phyloP scores from a whole-genome alignment of 805 yeast species.

The Pichia paraexigua region DNA sequence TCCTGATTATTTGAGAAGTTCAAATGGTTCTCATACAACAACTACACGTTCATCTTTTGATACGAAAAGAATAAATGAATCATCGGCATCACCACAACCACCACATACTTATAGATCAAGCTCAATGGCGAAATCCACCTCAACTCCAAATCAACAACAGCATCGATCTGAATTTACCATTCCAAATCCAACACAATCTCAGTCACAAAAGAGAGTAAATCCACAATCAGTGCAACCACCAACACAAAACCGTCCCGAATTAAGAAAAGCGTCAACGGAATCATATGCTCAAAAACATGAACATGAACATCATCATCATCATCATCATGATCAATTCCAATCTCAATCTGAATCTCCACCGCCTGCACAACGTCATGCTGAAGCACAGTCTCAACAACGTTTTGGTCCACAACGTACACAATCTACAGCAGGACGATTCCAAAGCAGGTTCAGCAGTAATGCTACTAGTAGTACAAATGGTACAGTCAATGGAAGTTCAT shows the following conservation, averaged over 20 bases:
- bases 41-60: background rate
- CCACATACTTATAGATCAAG: background rate
- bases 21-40: background rate
- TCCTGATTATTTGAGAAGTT: constrained; percentile 20
- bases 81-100: background rate
- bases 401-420: background rate
- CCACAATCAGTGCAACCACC: background rate
- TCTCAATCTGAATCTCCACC: background rate
- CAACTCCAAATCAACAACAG: background rate
- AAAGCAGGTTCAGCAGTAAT: background rate
- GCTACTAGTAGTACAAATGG: background rate
- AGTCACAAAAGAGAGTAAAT: background rate
- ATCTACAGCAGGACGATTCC: background rate
- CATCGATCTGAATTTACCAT: background rate
- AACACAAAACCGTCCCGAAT: background rate
- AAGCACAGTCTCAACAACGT: background rate
- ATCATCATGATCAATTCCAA: background rate
- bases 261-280: background rate
- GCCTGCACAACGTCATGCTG: background rate
- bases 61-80: background rate
- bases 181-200: background rate
- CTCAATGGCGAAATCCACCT: background rate
- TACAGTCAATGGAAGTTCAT: background rate
- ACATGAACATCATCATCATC: background rate
- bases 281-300: background rate